These are phyloP conservation scores for Seiridium unicorne DNA, from an alignment of 2,329 filamentous ascomycete species.

Conservation along the genomic window DNA sequence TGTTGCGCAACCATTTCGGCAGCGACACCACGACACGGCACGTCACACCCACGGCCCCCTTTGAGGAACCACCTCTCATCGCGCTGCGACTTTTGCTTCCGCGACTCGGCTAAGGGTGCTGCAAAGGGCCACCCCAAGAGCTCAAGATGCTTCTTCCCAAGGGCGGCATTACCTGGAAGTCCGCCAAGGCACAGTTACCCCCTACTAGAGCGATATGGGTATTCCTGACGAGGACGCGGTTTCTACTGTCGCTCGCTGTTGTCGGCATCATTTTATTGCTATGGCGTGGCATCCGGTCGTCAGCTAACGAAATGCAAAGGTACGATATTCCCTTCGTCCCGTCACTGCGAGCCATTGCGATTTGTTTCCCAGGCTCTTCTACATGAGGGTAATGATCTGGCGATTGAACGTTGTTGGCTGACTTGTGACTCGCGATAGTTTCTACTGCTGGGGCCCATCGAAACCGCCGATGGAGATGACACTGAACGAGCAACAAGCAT, in stretches of 20 bases:
- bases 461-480: conserved; percentile 97
- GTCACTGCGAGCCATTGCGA: too few relatives aligned
- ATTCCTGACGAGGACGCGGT: conserved; percentile 73
- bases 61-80: not conserved
- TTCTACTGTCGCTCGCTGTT: conserved; percentile 71
- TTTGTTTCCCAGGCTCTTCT: too few relatives aligned
- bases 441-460: conserved; percentile 93
- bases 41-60: conserved; percentile 1
- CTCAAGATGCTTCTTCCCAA: conserved; percentile 83
- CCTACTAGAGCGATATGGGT: conserved; percentile 70
- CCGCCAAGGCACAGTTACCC: conserved; percentile 75
- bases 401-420: conserved; percentile 6
- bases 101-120: conserved; percentile 33
- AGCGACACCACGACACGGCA: not conserved
- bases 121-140: conserved; percentile 36
- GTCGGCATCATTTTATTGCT: conserved; percentile 72
- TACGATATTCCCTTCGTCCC: conserved; percentile 40
- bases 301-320: conserved; percentile 88
- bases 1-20: not conserved
- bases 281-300: conserved; percentile 82
- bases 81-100: conserved; percentile 12
- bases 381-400: too few relatives aligned
- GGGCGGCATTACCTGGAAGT: conserved; percentile 89
- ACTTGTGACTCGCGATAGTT: conserved; percentile 52
- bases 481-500: conserved; percentile 83